These are phyloP conservation scores for Aspergillus vadensis DNA, from an alignment of 2,329 filamentous ascomycete species.

Conservation along the genomic window DNA sequence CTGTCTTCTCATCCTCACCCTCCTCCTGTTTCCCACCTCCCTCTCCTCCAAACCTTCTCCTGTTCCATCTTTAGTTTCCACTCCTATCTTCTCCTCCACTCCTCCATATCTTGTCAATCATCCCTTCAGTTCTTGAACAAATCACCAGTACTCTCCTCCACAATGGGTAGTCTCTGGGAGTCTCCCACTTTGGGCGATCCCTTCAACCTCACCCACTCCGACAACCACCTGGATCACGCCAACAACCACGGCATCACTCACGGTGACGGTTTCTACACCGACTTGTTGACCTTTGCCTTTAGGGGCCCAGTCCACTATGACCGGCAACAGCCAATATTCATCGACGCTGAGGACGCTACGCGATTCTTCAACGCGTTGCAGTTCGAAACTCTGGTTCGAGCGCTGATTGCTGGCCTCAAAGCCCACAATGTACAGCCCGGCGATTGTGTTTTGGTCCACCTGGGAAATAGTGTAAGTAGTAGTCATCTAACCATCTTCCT, in stretches of 20 bases:
- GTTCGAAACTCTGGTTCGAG: slow-evolving; percentile 39
- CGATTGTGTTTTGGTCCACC: slow-evolving; percentile 47
- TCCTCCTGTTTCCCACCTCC: not conserved
- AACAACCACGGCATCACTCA: not conserved
- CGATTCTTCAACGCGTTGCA: slow-evolving; percentile 40
- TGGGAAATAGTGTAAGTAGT: slow-evolving; percentile 45
- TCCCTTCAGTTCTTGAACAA: not conserved
- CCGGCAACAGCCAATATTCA: slow-evolving; percentile 42
- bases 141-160: slow-evolving; percentile 11
- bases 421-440: slow-evolving; percentile 41
- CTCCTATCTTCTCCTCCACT: not conserved
- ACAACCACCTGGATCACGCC: not conserved
- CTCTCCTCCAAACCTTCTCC: too few species aligned
- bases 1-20: not conserved
- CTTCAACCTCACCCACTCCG: not conserved
- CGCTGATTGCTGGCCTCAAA: slow-evolving; percentile 45
- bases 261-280: slow-evolving; percentile 31
- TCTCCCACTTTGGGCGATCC: slow-evolving; percentile 17
- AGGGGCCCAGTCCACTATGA: slow-evolving; percentile 38
- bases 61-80: not conserved
- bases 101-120: not conserved
- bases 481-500: not conserved
- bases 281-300: slow-evolving; percentile 48
- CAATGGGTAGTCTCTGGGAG: slow-evolving; percentile 28
- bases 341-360: slow-evolving; percentile 45